Evolutionary conservation across 2,329 filamentous ascomycete species (phyloP), one percentile per base, ranked within the genome.

Genomic region (Cladophialophora chaetospira): DNA sequence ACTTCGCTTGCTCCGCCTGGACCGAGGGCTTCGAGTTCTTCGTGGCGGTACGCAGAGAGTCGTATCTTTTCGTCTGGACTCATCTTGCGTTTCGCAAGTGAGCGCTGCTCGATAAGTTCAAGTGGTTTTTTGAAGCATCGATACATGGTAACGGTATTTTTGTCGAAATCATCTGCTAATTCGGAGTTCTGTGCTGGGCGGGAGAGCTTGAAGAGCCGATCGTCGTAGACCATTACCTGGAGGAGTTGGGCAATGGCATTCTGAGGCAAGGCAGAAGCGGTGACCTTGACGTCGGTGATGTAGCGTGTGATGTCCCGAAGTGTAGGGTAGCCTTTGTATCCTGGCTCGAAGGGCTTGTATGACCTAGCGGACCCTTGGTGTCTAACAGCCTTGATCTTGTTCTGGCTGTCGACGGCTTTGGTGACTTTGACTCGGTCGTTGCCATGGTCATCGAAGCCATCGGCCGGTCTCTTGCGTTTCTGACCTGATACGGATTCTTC

Each of bases 141-240:
- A 66, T 84, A 87, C 61, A 63, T 67, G 28, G 57, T 60, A 29
- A 63, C 47, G 17, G 36, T 57, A 15, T 63, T 60, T 3, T 31
- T 42, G 25, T 48, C 42, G 9, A 53, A 42, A 33, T 60, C 47
- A 10, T 64, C 62, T 2, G 57, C 46, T 10, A 55, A 38, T 44
- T 66, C 62, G 8, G 60, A 57, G 17, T 46, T 46, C 2, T 53
- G 42, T 5, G 60, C 45, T 5, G 38, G 19, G 25, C 65, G 63
- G 28, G 49, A 17, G 31, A 65, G 31, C 31, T 60, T 64, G 71
- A 97, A 90, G 43, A 99, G 77, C 58, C 89, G 86, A 49, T 90
- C 89, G 67, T 99, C 94, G 75, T 88, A 95, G 49, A 90, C 86
- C 58, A 99, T 84, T 65, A 97, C 88, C 67, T 97, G 88, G 38